Conservation (phyloP, 2,329 filamentous ascomycete genomes). For the Celoporthe dispersa region DNA sequence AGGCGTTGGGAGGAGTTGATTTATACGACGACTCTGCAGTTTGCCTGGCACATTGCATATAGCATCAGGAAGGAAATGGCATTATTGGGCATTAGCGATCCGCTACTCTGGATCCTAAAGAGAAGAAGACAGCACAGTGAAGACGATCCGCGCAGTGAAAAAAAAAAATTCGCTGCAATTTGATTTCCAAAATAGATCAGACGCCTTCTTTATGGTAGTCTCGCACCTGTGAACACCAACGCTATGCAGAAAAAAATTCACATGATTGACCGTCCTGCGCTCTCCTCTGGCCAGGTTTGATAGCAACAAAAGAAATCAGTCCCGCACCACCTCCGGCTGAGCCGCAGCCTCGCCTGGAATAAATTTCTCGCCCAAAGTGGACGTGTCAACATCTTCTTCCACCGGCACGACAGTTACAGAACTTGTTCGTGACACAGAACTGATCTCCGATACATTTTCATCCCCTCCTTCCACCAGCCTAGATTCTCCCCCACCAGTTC, state of each 20-base stretch:
- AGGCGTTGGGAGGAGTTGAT: neutral
- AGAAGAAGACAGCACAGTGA: neutral
- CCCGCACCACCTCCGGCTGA: neutral
- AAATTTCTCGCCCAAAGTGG: neutral
- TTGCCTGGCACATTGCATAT: neutral
- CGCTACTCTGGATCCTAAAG: neutral
- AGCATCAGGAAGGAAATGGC: neutral
- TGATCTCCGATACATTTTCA: neutral
- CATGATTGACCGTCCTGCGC: neutral
- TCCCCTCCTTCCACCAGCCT: neutral
- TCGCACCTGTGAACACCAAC: constrained; percentile 14
- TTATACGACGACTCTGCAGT: neutral
- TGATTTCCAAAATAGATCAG: constrained; percentile 5
- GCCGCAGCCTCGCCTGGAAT: neutral
- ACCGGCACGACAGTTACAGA: constrained; percentile 11
- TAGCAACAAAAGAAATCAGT: neutral
- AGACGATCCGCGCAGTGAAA: neutral
- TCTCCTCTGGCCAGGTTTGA: neutral
- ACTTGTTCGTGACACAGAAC: constrained; percentile 1
- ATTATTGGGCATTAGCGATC: constrained; percentile 1
- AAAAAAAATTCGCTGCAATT: neutral
- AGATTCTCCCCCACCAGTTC: neutral
- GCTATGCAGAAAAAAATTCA: constrained; percentile 17
- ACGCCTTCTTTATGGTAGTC: neutral
- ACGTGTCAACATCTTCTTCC: neutral